phyloP scores from a whole-genome alignment of 2,329 filamentous ascomycete genomes.

The Ceratocystiopsis minuta region DNA sequence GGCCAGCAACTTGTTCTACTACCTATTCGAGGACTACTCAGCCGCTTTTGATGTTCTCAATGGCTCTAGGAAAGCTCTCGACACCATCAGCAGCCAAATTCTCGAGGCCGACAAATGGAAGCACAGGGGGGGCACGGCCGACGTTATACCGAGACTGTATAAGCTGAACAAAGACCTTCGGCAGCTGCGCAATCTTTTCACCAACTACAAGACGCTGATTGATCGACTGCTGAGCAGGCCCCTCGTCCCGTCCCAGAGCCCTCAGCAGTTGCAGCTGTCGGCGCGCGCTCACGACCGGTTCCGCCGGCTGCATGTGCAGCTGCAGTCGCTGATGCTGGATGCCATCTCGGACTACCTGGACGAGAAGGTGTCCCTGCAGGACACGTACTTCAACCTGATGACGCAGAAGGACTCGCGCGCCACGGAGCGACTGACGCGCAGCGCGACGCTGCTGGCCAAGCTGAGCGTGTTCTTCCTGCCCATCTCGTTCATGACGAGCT shows the following conservation, averaged over 20 bases:
- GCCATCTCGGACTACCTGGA: slow-evolving; percentile 45
- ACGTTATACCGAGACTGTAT: slow-evolving; percentile 40
- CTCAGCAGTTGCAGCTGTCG: slow-evolving; percentile 13
- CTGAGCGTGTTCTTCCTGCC: slow-evolving; percentile 60
- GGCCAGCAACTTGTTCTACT: slow-evolving; percentile 45
- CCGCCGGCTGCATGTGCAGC: slow-evolving; percentile 37
- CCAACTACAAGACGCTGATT: slow-evolving; percentile 41
- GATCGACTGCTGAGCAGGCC: slow-evolving; percentile 32
- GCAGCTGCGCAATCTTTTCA: slow-evolving; percentile 41
- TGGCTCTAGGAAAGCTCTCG: slow-evolving; percentile 25
- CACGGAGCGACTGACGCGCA: slow-evolving; percentile 52
- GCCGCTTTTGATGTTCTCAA: slow-evolving; percentile 39
- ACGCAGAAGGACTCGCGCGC: slow-evolving; percentile 57
- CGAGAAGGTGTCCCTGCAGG: slow-evolving; percentile 53
- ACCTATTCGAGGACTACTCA: slow-evolving; percentile 48
- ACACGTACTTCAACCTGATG: slow-evolving; percentile 64
- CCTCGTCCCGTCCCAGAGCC: too few species aligned
- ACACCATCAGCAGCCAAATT: slow-evolving; percentile 23
- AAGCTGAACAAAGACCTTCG: slow-evolving; percentile 42
- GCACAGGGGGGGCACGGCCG: slow-evolving; percentile 21
- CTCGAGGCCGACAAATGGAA: slow-evolving; percentile 7
- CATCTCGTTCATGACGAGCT: slow-evolving; percentile 55
- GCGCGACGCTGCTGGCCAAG: slow-evolving; percentile 56
- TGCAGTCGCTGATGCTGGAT: slow-evolving; percentile 41
- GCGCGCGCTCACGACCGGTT: slow-evolving; percentile 37